Base-by-base conservation (phyloP, 305 asterid species). In the Plantago rigida region DNA sequence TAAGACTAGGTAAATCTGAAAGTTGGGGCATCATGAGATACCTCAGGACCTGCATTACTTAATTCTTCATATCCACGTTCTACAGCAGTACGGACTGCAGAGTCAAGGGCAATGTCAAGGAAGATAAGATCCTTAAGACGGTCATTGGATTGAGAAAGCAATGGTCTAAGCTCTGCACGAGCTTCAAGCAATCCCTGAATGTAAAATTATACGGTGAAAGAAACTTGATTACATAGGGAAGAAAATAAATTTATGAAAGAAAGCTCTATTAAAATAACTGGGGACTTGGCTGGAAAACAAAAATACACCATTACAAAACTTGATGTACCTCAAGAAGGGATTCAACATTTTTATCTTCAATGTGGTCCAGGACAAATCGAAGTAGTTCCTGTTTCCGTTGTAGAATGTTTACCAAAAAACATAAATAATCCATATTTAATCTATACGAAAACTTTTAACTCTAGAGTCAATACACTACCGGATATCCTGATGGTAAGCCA, bases 41-140 rank as follows among this genome's bases (percentile, higher is more conserved):
- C 99, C 94, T 89, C 96, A 34, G 97, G 94, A 69, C 75, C 68
- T 63, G 96, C 88, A 61, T 72, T 77, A 78, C 71, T 85, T 72
- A 93, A 71, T 74, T 82, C 94, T 70, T 93, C 97, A 66, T 89
- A 93, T 55, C 96, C 94, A 77, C 99, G 95, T 67, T 93, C 97
- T 53, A 93, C 80, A 75, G 96, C 89, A 66, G 99, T 93, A 74
- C 99, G 87, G 64, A 87, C 94, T 59, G 97, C 79, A 74, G 99
- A 93, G 75, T 93, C 99, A 13, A 93, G 86, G 74, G 99, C 92
- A 72, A 93, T 75, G 74, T 93, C 99, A 76, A 93, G 81, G 83
- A 93, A 93, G 29, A 93, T 53, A 67, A 93, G 87, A 83, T 93
- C 99, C 85, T 78, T 93, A 24, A 89, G 95, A 57, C 99, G 97